Conservation (phyloP, 2,329 filamentous ascomycete genomes). For the Pleomassaria siparia region DNA sequence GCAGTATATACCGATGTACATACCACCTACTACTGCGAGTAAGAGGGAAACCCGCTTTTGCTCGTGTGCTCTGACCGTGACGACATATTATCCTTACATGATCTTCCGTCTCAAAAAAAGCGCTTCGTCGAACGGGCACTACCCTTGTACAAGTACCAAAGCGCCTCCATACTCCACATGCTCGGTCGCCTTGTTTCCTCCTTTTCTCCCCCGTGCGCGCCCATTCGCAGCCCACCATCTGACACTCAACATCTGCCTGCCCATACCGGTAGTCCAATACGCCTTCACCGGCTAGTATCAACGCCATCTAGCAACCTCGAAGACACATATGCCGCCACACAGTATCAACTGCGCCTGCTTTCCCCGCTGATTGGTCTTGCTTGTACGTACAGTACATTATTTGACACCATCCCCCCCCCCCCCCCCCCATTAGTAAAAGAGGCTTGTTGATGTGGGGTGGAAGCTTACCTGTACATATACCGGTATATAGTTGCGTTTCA, state of each 20-base stretch:
- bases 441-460: constrained; percentile 4
- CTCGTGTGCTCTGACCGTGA: background rate
- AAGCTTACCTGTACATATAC: background rate
- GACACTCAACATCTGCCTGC: background rate
- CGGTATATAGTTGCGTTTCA: background rate
- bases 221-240: constrained; percentile 1
- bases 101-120: constrained; percentile 10
- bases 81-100: constrained; percentile 9
- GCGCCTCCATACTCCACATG: constrained; percentile 1
- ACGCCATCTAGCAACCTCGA: background rate
- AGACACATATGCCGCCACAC: background rate
- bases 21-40: too few species aligned
- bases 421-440: too few species aligned
- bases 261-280: background rate
- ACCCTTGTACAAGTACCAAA: constrained; percentile 19
- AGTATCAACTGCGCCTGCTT: background rate
- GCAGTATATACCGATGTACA: too few species aligned
- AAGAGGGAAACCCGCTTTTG: background rate
- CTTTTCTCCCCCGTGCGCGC: constrained; percentile 2
- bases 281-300: constrained; percentile 7
- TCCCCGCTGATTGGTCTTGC: background rate
- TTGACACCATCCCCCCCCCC: too few species aligned
- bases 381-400: constrained; percentile 8
- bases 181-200: background rate
- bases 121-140: constrained; percentile 12